Percentiles rank a stretch among this genome's conserved stretches.
Evolutionary conservation across 2,329 filamentous ascomycete genomes (phyloP).

Genomic region (Trichoderma gracile): DNA sequence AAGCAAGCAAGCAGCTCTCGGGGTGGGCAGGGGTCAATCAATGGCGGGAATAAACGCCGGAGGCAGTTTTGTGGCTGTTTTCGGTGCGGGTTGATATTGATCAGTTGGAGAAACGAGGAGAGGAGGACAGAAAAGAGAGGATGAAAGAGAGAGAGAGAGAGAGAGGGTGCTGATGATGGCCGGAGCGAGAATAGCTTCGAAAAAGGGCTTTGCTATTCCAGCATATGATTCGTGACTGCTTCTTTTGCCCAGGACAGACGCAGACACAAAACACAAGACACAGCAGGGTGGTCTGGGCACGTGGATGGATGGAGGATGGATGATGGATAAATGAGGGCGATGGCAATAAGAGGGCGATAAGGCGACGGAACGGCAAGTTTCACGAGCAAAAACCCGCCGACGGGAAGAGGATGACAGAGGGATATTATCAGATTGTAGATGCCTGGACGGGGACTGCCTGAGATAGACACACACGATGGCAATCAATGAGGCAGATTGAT

Average conservation of each 20-base stretch:
- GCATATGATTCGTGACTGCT: not conserved
- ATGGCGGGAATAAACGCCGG: conserved; percentile 8
- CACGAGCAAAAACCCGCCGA: conserved; percentile 5
- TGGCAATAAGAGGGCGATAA: not conserved
- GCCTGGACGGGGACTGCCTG: not conserved
- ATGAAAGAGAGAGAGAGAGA: not conserved
- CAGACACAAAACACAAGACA: not conserved
- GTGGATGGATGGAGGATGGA: conserved; percentile 1
- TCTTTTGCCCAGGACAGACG: not conserved
- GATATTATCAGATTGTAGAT: no score
- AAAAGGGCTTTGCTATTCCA: not conserved
- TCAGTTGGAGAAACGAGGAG: not conserved
- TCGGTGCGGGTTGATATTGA: not conserved
- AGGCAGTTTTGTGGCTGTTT: not conserved
- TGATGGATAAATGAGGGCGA: conserved; percentile 1
- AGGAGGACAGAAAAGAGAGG: not conserved
- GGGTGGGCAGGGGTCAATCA: conserved; percentile 3
- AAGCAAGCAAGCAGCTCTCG: conserved; percentile 3
- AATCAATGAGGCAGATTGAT: no score
- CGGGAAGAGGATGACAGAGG: not conserved
- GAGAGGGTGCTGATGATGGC: not conserved
- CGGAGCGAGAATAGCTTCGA: not conserved
- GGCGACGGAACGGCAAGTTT: not conserved
- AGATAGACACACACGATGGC: no score
- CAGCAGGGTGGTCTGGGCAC: conserved; percentile 19